These are phyloP conservation scores for Lonicera japonica DNA, from an alignment of 129 eudicot species.

Conservation along the genomic window DNA sequence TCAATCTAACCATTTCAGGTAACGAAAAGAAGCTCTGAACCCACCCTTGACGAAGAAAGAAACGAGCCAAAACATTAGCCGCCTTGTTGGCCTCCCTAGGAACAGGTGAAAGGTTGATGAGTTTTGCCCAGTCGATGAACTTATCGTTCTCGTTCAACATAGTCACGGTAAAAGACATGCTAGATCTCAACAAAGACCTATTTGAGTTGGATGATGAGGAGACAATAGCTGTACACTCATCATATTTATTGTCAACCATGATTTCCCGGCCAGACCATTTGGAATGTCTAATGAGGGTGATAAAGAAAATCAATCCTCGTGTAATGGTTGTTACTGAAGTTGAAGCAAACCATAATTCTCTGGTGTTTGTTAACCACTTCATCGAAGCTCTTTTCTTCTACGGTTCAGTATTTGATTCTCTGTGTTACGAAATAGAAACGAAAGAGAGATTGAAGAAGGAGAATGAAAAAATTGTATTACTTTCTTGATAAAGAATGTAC, in stretches of 20 bases:
- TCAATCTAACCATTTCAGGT: too few relatives aligned
- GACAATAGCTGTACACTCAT: constrained; percentile 7
- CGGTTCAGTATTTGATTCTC: too few relatives aligned
- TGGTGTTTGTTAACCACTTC: constrained; percentile 50
- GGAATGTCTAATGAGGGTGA: constrained; percentile 37
- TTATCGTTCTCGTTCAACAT: constrained; percentile 17
- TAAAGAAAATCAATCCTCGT: constrained; percentile 35
- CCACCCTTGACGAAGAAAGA: too few relatives aligned
- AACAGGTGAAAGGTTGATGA: constrained; percentile 8
- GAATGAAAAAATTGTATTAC: too few relatives aligned
- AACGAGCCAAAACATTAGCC: too few relatives aligned
- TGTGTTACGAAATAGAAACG: too few relatives aligned
- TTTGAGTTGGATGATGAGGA: constrained; percentile 11
- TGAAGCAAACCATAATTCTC: constrained; percentile 46
- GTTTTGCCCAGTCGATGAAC: constrained; percentile 18
- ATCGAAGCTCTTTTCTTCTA: too few relatives aligned
- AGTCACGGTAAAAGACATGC: constrained; percentile 11
- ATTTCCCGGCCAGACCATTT: constrained; percentile 25
- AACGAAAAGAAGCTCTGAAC: too few relatives aligned
- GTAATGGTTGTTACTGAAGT: constrained; percentile 42
- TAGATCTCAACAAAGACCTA: constrained; percentile 5
- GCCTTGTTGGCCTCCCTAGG: too few relatives aligned
- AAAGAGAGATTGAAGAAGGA: too few relatives aligned
- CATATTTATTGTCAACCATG: constrained; percentile 9
- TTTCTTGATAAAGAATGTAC: too few relatives aligned